Conservation (phyloP, 768 basidiomycete genomes). For the Boletus rubropictus region DNA sequence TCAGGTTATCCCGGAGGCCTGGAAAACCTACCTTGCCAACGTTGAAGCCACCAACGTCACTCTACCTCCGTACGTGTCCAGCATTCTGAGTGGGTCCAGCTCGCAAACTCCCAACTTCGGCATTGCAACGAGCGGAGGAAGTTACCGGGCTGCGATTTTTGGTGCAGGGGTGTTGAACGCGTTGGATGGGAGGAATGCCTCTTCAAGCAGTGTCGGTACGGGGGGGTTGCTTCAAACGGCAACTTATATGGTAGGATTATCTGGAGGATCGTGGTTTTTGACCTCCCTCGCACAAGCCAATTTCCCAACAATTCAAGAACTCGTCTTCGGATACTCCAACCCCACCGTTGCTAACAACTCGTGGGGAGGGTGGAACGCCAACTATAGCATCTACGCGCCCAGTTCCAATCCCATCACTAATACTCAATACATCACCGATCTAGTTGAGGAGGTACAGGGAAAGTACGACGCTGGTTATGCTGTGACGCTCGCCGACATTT, state of each 20-base stretch:
- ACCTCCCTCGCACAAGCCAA: conserved; percentile 39
- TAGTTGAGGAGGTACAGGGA: conserved; percentile 27
- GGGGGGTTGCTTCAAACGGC: conserved; percentile 51
- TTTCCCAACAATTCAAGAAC: conserved; percentile 36
- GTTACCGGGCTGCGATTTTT: conserved; percentile 50
- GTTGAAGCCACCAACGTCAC: conserved; percentile 27
- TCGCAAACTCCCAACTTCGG: conserved; percentile 34
- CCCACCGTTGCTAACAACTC: conserved; percentile 12
- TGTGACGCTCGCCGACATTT: conserved; percentile 29
- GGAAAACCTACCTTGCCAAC: conserved; percentile 36
- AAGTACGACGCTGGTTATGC: conserved; percentile 28
- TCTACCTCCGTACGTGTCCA: conserved; percentile 33
- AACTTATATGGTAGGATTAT: conserved; percentile 48
- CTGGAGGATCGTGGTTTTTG: conserved; percentile 38
- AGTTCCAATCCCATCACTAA: conserved; percentile 15
- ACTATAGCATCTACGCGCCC: conserved; percentile 18
- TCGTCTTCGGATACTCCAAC: conserved; percentile 30
- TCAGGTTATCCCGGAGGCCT: conserved; percentile 36
- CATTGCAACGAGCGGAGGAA: conserved; percentile 53
- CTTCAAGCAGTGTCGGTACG: conserved; percentile 36
- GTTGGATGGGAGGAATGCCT: conserved; percentile 44
- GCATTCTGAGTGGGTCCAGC: conserved; percentile 24
- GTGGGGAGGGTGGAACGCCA: conserved; percentile 34
- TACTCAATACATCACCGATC: conserved; percentile 10
- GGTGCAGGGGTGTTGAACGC: conserved; percentile 48